phyloP scores from a whole-genome alignment of 2,329 filamentous ascomycete species.

The Kalaharituber pfeilii region DNA sequence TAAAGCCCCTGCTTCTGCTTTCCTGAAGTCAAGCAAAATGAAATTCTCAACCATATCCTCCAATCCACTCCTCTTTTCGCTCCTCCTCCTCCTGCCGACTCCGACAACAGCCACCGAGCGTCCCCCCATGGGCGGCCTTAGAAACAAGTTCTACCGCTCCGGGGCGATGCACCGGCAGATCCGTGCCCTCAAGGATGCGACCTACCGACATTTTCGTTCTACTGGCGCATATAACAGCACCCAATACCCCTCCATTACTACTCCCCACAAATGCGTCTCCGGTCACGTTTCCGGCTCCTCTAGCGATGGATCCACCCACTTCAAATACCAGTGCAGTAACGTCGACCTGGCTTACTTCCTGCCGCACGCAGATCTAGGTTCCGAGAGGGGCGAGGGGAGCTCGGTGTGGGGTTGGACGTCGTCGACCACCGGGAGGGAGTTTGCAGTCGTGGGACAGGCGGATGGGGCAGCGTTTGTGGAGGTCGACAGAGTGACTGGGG shows the following conservation, averaged over 20 bases:
- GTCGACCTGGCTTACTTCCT: slow-evolving; percentile 29
- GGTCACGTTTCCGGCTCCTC: slow-evolving; percentile 23
- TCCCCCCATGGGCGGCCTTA: neutral
- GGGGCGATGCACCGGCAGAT: slow-evolving; percentile 9
- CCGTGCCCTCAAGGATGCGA: slow-evolving; percentile 9
- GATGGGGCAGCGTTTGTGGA: slow-evolving; percentile 22
- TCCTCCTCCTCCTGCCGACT: too few species aligned
- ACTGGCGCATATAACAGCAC: slow-evolving; percentile 7
- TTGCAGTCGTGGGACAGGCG: slow-evolving; percentile 19
- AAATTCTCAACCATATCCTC: too few species aligned
- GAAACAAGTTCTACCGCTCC: slow-evolving; percentile 6
- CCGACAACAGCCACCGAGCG: neutral
- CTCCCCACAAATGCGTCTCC: slow-evolving; percentile 21
- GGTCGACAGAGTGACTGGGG: slow-evolving; percentile 17
- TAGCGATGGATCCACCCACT: slow-evolving; percentile 23
- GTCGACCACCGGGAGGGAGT: slow-evolving; percentile 18
- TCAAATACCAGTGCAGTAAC: slow-evolving; percentile 27
- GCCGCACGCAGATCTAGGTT: slow-evolving; percentile 28
- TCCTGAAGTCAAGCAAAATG: too few species aligned
- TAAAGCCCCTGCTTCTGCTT: too few species aligned
- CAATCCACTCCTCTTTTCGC: too few species aligned
- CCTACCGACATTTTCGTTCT: slow-evolving; percentile 3
- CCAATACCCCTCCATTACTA: slow-evolving; percentile 7
- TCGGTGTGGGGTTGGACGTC: slow-evolving; percentile 21
- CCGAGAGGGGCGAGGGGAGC: slow-evolving; percentile 27